Conservation (phyloP, 495 filamentous ascomycete genomes). For the Bacidia gigantensis region DNA sequence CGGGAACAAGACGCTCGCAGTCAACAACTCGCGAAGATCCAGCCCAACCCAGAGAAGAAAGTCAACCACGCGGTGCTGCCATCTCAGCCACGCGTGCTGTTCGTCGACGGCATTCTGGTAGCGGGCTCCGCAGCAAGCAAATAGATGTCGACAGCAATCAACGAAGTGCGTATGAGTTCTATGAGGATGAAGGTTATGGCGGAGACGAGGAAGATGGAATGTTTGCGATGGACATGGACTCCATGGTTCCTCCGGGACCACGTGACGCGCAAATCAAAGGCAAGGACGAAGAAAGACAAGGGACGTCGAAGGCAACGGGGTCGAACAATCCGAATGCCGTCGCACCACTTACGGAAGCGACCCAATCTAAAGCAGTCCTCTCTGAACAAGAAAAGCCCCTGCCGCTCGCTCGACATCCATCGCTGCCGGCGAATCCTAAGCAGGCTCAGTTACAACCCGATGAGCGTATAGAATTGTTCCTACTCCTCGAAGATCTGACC, state of each 20-base stretch:
- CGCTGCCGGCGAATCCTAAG: constrained; percentile 53
- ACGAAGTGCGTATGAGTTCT: constrained; percentile 63
- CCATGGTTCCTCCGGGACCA: constrained; percentile 13
- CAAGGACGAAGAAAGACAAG: too few relatives aligned
- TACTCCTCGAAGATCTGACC: constrained; percentile 91
- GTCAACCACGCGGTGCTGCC: neutral
- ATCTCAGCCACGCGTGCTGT: constrained; percentile 19
- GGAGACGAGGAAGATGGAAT: constrained; percentile 63
- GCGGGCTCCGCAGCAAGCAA: constrained; percentile 57
- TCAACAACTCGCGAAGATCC: neutral
- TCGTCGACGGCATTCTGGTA: constrained; percentile 62
- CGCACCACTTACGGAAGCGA: neutral
- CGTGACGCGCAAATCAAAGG: neutral
- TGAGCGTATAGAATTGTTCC: constrained; percentile 77
- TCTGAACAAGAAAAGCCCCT: neutral
- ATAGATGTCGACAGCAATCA: constrained; percentile 44
- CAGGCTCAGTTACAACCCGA: constrained; percentile 58
- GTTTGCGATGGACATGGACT: constrained; percentile 57
- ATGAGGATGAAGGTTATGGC: constrained; percentile 75
- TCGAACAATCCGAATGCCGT: neutral
- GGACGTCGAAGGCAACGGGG: too few relatives aligned
- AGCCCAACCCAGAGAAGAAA: neutral
- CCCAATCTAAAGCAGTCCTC: neutral
- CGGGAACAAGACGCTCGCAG: neutral
- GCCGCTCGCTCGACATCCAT: neutral